Percentiles rank a stretch among this genome's conserved stretches.
Conservation (phyloP, 129 eudicot genomes). For the carrot (Daucus carota) region DNA sequence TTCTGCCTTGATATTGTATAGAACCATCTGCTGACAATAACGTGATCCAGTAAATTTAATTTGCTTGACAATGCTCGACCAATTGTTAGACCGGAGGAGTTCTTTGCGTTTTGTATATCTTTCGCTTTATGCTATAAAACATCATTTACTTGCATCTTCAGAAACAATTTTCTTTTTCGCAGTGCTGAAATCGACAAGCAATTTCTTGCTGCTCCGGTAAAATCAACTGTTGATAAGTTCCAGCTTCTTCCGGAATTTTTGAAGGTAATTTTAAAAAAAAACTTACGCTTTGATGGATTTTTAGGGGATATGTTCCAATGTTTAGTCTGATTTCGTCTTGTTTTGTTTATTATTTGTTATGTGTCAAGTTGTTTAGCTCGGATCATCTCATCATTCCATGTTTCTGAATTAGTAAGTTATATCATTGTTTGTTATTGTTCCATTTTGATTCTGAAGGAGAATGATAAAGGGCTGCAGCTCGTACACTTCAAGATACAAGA, state of each 20-base stretch:
- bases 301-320: not conserved
- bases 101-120: no score
- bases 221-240: constrained; percentile 60
- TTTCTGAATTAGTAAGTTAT: not conserved
- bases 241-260: constrained; percentile 69
- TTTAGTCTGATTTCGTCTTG: not conserved
- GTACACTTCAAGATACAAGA: not conserved
- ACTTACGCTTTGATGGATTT: not conserved
- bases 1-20: no score
- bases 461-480: not conserved
- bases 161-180: no score
- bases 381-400: not conserved
- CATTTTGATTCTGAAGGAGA: not conserved
- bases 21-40: no score
- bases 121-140: no score
- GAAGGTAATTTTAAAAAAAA: constrained; percentile 31
- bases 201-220: constrained; percentile 58
- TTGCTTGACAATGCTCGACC: no score
- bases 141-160: no score
- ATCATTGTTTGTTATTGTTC: not conserved
- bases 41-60: no score
- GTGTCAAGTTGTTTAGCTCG: not conserved
- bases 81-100: no score
- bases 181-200: constrained; percentile 44
- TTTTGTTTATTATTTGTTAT: not conserved